These are phyloP conservation scores for Lipomyces sp. DNA, from an alignment of 805 yeast genomes.

Conservation along the genomic window DNA sequence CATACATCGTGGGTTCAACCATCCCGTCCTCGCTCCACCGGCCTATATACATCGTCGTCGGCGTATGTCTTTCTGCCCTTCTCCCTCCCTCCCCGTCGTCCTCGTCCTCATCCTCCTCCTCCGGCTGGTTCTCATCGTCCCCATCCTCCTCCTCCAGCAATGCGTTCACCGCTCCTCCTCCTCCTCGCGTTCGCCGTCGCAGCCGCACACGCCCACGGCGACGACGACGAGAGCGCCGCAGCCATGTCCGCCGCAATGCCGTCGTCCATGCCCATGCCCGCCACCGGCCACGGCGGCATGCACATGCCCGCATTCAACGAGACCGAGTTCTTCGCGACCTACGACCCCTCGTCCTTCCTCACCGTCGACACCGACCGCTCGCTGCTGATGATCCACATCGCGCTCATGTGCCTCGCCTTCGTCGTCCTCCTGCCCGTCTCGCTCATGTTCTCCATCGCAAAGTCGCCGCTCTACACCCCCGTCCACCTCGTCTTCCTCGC, in stretches of 20 bases:
- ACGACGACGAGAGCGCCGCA: neutral
- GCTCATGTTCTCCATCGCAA: slow-evolving; percentile 59
- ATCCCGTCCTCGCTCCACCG: slow-evolving; percentile 6
- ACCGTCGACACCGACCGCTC: slow-evolving; percentile 19
- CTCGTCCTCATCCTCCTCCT: neutral
- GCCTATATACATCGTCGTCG: neutral
- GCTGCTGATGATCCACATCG: slow-evolving; percentile 23
- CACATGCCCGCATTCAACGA: slow-evolving; percentile 23
- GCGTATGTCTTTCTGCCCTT: neutral
- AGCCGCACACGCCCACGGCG: slow-evolving; percentile 19
- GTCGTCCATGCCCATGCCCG: neutral
- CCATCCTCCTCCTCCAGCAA: neutral
- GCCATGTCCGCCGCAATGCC: neutral
- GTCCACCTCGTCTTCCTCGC: slow-evolving; percentile 51
- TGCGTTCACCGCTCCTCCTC: neutral
- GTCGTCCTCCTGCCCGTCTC: slow-evolving; percentile 25
- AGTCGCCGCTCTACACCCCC: slow-evolving; percentile 58
- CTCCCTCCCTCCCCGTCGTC: neutral
- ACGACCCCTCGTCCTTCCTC: slow-evolving; percentile 31
- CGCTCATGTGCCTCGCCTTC: slow-evolving; percentile 26
- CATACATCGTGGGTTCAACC: too few species aligned
- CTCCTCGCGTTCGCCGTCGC: slow-evolving; percentile 5
- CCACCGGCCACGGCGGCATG: slow-evolving; percentile 4
- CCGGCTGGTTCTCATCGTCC: neutral
- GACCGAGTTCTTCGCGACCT: slow-evolving; percentile 17